A percentile compares a stretch with the other conserved stretches of the same genome.
Conservation (phyloP, 2,329 filamentous ascomycete genomes). For the Daldinia sp. region DNA sequence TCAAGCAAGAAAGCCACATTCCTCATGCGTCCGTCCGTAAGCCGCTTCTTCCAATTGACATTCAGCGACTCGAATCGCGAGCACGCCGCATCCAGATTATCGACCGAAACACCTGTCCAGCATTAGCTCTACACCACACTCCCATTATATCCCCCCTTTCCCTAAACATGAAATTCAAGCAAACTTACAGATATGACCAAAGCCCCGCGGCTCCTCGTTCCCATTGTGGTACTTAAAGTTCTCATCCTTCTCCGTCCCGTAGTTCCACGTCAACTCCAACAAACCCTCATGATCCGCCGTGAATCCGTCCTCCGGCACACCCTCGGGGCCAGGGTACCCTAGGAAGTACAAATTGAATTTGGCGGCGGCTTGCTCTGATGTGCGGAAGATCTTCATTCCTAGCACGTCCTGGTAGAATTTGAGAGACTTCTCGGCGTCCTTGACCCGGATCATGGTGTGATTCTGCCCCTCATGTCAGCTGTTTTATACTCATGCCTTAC, state of each 20-base stretch:
- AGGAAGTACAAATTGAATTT: constrained; percentile 94
- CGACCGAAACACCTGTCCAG: constrained; percentile 75
- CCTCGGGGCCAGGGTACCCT: constrained; percentile 72
- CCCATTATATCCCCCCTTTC: background rate
- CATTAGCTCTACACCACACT: background rate
- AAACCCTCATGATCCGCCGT: constrained; percentile 79
- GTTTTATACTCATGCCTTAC: background rate
- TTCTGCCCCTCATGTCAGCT: constrained; percentile 59
- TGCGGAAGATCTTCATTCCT: constrained; percentile 86
- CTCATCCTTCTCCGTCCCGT: constrained; percentile 84
- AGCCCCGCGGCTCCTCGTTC: constrained; percentile 90
- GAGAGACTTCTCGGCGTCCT: constrained; percentile 76
- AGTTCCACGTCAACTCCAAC: constrained; percentile 88
- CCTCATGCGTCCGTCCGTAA: constrained; percentile 93
- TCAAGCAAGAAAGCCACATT: constrained; percentile 92
- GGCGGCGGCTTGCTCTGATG: constrained; percentile 71
- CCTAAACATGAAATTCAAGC: background rate
- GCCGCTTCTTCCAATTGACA: constrained; percentile 92
- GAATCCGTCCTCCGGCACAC: constrained; percentile 60
- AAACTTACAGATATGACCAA: constrained; percentile 85
- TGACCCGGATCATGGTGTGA: constrained; percentile 95
- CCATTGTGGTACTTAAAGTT: constrained; percentile 90
- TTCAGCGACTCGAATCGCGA: constrained; percentile 82
- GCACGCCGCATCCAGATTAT: constrained; percentile 89
- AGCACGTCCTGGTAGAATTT: constrained; percentile 86